phyloP scores from a whole-genome alignment of 139 green algal genomes.

The Raphidocelis subcapitata region DNA sequence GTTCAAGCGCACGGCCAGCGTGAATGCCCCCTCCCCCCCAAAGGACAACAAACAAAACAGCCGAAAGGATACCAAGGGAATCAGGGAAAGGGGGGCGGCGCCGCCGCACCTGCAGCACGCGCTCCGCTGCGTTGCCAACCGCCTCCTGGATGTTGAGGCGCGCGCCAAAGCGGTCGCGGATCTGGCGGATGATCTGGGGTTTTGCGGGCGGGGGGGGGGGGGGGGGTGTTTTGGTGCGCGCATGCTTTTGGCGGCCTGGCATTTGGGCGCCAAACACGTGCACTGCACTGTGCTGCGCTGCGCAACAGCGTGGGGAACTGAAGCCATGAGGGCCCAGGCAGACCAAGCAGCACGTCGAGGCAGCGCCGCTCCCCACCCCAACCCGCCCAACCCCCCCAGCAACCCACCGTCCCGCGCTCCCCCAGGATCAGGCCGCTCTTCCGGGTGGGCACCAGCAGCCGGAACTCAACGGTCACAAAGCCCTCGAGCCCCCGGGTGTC shows the following conservation, averaged over 20 bases:
- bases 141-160: conserved; percentile 17
- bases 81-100: too few species aligned
- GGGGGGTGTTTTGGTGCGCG: too few species aligned
- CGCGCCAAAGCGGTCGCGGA: conserved; percentile 14
- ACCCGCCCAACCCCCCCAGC: neutral
- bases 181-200: conserved; percentile 14
- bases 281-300: neutral
- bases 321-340: neutral
- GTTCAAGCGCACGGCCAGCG: too few species aligned
- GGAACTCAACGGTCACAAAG: conserved; percentile 20
- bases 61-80: too few species aligned
- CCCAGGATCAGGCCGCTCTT: conserved; percentile 13
- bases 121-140: neutral
- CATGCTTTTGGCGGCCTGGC: too few species aligned
- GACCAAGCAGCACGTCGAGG: too few species aligned
- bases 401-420: neutral
- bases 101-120: conserved; percentile 17
- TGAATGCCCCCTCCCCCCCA: too few species aligned
- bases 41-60: too few species aligned
- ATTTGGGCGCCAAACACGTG: too few species aligned
- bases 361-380: neutral
- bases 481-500: conserved; percentile 21
- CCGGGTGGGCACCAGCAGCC: conserved; percentile 15
- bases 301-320: neutral
- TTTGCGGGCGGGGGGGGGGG: too few species aligned